Evolutionary conservation across 352 stramenopile species (phyloP), one percentile per base, ranked within the genome.

Genomic region (Phytophthora cryptogea): DNA sequence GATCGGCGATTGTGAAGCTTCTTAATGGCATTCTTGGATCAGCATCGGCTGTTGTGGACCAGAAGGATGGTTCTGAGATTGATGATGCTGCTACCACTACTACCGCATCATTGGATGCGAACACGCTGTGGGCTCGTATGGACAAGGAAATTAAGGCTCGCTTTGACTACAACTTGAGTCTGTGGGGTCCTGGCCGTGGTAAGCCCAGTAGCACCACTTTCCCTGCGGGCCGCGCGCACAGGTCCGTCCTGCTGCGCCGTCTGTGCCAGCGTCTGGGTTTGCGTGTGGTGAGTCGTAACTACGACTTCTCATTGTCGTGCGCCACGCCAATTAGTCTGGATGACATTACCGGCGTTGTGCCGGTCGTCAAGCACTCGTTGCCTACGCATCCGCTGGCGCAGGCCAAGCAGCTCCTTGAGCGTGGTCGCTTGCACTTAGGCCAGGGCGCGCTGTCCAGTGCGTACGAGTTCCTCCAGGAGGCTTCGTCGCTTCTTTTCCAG

Each of bases 211-310:
- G 56, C 26, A 13, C 27, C 14, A 49, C 23, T 10, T 57, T 56
- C 5, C 51, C 68, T 23, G 68, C 80, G 49, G 68, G 75, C 31
- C 89, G 89, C 41, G 79, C 80, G 16, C 83, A 91, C 61, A 92
- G 89, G 53, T 69, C 52, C 3, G 76, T 94, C 23, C 70, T 99
- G 31, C 70, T 99, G 36, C 89, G 96, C 53, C 89, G 95, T 42
- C 63, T 98, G 50, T 98, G 92, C 62, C 95, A 98, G 72, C 78
- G 90, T 61, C 86, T 95, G 39, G 96, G 96, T 63, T 80, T 98
- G 39, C 86, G 93, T 20, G 77, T 99, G 6, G 72, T 79, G 35
- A 95, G 89, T 30, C 94, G 90, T 60, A 79, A 86, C 32, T 98
- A 98, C 64, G 85, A 96, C 41, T 85, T 98, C 39, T 55, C 61